A percentile compares a stretch with the other conserved stretches of the same genome.
These are phyloP conservation scores for Fusarium cicatricum DNA, from an alignment of 2,329 filamentous ascomycete species.

Conservation along the genomic window DNA sequence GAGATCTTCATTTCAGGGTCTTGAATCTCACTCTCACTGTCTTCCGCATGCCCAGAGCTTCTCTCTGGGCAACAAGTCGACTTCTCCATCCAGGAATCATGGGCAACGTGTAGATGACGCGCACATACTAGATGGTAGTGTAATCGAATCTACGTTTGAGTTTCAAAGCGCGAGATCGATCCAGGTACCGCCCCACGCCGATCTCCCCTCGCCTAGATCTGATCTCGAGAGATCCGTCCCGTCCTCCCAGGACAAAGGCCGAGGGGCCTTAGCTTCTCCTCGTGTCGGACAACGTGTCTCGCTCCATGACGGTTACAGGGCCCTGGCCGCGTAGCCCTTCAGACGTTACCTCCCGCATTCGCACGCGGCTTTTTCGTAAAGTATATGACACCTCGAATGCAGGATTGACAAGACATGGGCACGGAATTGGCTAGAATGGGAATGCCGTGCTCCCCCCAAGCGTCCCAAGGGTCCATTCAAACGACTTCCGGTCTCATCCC, in stretches of 20 bases:
- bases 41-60: not conserved
- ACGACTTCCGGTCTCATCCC: not conserved
- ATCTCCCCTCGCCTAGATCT: constrained; percentile 12
- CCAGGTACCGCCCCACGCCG: constrained; percentile 27
- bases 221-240: constrained; percentile 20
- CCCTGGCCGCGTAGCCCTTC: not conserved
- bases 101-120: constrained; percentile 27
- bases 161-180: constrained; percentile 14
- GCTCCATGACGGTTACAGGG: constrained; percentile 7
- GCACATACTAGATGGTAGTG: constrained; percentile 33
- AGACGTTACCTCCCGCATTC: not conserved
- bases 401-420: constrained; percentile 6
- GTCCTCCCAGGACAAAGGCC: not conserved
- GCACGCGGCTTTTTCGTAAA: not conserved
- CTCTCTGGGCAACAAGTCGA: not conserved
- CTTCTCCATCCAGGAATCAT: not conserved
- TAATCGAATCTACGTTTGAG: constrained; percentile 22
- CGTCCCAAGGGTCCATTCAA: not conserved
- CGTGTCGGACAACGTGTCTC: constrained; percentile 1
- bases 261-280: not conserved
- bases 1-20: not conserved
- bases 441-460: constrained; percentile 10
- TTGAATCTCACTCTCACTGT: not conserved
- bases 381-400: constrained; percentile 34
- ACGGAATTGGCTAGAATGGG: constrained; percentile 17